Base-by-base conservation (phyloP, 2,329 filamentous ascomycete species). In the Talaromyces sp. region DNA sequence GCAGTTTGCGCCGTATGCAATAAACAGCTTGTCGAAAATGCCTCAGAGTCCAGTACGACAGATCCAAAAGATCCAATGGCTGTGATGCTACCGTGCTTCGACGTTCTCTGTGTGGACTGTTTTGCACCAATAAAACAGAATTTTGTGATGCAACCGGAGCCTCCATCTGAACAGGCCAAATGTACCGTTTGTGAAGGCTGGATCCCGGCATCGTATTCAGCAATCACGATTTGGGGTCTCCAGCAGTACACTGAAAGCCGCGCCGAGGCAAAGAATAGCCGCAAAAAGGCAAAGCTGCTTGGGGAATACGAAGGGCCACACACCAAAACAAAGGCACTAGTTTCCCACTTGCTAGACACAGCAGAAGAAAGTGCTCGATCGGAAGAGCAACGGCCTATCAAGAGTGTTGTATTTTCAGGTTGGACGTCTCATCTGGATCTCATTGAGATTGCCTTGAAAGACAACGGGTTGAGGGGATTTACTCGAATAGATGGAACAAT, bases 381-480 rank as follows among this genome's bases (percentile, higher is more conserved):
- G 11, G 63, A 85, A 6, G 44, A 55, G 10, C 85, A 86, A 0
- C 77, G 84, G 11, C 93, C 93, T 0, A 89, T 91, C 76, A 98
- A 96, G 74, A 95, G 91, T 28, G 92, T 99, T 15, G 87, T 99
- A 7, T 98, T 98, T 76, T 96, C 92, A 0, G 88, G 88, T n/a
- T 98, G 95, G 93, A 98, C 95, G 0, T 88, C 90, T 0, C 93
- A 98, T 72, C 85, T 99, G 17, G 93, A 98, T 72, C 84, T 99
- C 22, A 96, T 99, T 67, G 87, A 95, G 71, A 82, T 91, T 56
- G 93, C 93, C 0, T 82, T 98, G 15, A 81, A 86, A 32, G 82
- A 85, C 56, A 70, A 73, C 53, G 70, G 69, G 1, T 64, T 78
- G n/a, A 83, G 83, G 11, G 81, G 82, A 10, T 90, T 96, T 72